These are phyloP conservation scores for Solanum chiquidenum DNA, from an alignment of 257 asterid genomes.

Conservation along the genomic window DNA sequence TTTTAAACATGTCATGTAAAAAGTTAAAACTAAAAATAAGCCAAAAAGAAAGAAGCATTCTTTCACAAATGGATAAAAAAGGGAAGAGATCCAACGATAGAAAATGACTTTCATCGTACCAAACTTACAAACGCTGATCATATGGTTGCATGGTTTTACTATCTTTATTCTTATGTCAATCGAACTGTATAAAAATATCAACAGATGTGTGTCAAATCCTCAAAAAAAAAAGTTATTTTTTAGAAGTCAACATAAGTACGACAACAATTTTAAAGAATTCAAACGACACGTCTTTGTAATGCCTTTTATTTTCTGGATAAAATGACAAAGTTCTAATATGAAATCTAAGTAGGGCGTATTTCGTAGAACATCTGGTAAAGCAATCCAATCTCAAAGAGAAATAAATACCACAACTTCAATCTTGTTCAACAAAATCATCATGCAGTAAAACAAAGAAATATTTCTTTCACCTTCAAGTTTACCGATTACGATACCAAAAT, in stretches of 20 bases:
- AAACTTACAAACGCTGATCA: not conserved
- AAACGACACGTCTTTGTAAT: not conserved
- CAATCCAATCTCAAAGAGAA: no score
- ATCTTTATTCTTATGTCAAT: not conserved
- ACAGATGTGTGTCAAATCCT: not conserved
- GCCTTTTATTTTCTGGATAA: not conserved
- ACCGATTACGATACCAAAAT: not conserved
- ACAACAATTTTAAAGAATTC: not conserved
- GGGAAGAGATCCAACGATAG: no score
- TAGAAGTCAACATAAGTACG: not conserved
- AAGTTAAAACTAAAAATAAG: no score
- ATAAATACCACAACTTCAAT: not conserved
- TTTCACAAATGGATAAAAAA: no score
- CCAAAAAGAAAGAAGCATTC: no score
- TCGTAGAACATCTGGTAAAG: not conserved
- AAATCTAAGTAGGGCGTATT: not conserved
- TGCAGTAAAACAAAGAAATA: not conserved
- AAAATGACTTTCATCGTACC: not conserved
- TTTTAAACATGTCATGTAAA: no score
- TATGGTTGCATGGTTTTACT: not conserved
- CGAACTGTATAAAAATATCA: not conserved
- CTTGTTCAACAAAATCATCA: not conserved
- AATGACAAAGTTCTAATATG: not conserved
- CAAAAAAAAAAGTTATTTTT: no score
- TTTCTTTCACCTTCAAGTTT: not conserved